Percentiles rank a stretch among this genome's conserved stretches.
phyloP scores from a whole-genome alignment of 352 stramenopile species.

The Plasmopara halstedii region DNA sequence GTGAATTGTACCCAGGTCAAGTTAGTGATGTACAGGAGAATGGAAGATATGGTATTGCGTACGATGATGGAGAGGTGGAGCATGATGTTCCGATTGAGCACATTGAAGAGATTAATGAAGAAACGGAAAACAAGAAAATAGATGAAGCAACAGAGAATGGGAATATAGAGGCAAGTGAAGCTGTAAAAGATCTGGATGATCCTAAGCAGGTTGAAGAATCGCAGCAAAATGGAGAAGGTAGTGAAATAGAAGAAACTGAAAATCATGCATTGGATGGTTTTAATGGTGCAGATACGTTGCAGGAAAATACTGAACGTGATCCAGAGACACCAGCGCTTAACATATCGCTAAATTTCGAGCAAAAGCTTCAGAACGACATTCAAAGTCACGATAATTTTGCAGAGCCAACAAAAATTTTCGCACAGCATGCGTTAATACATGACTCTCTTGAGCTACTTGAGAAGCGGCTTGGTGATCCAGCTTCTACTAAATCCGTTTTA shows the following conservation, averaged over 20 bases:
- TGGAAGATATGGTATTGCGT: constrained; percentile 62
- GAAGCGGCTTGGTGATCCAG: constrained; percentile 29
- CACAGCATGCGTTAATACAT: constrained; percentile 35
- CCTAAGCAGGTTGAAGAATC: constrained; percentile 2
- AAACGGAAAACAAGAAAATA: neutral
- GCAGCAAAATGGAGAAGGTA: constrained; percentile 3
- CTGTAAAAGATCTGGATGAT: neutral
- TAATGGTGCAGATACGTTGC: too few relatives aligned
- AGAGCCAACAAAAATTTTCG: constrained; percentile 5
- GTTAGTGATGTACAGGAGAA: constrained; percentile 57
- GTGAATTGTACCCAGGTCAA: constrained; percentile 62
- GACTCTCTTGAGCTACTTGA: constrained; percentile 45
- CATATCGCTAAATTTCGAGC: neutral
- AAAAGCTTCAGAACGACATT: neutral
- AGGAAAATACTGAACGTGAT: too few relatives aligned
- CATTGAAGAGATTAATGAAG: constrained; percentile 32
- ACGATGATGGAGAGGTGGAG: constrained; percentile 78
- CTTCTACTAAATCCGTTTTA: constrained; percentile 47
- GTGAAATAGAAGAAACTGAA: constrained; percentile 7
- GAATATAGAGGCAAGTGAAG: neutral
- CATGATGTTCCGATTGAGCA: constrained; percentile 39
- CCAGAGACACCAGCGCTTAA: too few relatives aligned
- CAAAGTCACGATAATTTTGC: constrained; percentile 7
- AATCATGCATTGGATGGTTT: too few relatives aligned
- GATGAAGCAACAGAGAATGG: constrained; percentile 11